Percentiles rank a stretch among this genome's conserved stretches.
Conservation (phyloP, 2,329 filamentous ascomycete genomes). For the Penicillium vulpinum region DNA sequence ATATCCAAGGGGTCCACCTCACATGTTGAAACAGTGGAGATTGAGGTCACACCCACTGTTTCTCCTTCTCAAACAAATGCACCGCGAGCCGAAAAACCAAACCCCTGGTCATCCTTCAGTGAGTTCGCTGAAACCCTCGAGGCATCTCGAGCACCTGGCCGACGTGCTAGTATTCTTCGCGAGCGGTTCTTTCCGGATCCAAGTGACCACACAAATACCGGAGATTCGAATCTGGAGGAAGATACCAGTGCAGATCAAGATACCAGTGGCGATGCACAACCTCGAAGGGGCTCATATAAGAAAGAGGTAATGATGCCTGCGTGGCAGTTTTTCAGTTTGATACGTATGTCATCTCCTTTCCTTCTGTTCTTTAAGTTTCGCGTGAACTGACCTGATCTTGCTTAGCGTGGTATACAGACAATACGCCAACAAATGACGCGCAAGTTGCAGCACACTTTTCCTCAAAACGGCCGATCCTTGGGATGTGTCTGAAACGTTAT, state of each 20-base stretch:
- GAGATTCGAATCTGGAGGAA: constrained; percentile 29
- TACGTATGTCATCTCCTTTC: constrained; percentile 61
- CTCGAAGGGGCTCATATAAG: constrained; percentile 47
- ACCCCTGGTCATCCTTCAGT: constrained; percentile 29
- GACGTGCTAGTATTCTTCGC: constrained; percentile 46
- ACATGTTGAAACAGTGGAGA: constrained; percentile 47
- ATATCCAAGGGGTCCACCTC: constrained; percentile 38
- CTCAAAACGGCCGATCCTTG: constrained; percentile 77
- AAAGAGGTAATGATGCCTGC: constrained; percentile 94
- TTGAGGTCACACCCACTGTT: constrained; percentile 39
- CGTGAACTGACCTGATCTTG: constrained; percentile 34
- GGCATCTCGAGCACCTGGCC: constrained; percentile 24
- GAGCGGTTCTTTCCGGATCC: constrained; percentile 45
- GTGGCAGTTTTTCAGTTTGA: constrained; percentile 94
- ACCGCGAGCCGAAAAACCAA: constrained; percentile 21
- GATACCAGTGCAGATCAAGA: constrained; percentile 21
- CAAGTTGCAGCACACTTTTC: constrained; percentile 90
- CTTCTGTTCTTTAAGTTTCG: constrained; percentile 27
- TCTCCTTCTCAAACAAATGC: constrained; percentile 33
- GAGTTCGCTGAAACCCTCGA: constrained; percentile 27
- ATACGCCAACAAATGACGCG: constrained; percentile 64
- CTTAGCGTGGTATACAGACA: constrained; percentile 80
- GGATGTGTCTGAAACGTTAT: constrained; percentile 91
- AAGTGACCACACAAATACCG: constrained; percentile 40
- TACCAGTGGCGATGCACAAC: constrained; percentile 30